These are phyloP conservation scores for Eucalyptus camaldulensis DNA, from an alignment of 345 rosid genomes.

Conservation along the genomic window DNA sequence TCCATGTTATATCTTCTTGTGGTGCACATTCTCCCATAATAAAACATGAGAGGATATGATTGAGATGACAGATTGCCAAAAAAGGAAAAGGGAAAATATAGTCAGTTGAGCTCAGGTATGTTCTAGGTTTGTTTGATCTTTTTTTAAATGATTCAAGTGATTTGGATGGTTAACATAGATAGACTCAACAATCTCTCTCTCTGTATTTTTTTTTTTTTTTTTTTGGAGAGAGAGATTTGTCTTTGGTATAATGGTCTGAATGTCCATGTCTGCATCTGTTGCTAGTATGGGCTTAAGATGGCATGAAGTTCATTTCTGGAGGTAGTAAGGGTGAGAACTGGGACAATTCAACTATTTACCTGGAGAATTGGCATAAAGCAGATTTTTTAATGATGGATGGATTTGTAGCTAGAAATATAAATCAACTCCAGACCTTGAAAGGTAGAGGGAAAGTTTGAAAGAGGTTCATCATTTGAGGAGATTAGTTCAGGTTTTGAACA, in stretches of 20 bases:
- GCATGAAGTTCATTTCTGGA: neutral
- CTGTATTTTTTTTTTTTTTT: too few species aligned
- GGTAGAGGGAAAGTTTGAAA: neutral
- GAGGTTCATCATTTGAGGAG: neutral
- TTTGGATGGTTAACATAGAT: neutral
- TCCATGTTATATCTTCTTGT: neutral
- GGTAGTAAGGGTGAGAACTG: neutral
- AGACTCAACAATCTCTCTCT: neutral
- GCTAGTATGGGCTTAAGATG: neutral
- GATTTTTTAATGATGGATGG: neutral
- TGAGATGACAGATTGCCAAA: neutral
- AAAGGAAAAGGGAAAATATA: neutral
- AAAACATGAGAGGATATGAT: neutral
- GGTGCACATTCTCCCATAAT: neutral
- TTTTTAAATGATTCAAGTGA: neutral
- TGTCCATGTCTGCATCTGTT: neutral
- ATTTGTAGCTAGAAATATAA: neutral
- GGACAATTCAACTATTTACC: neutral
- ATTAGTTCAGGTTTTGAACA: neutral
- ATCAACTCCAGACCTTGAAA: neutral
- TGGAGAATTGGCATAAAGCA: neutral
- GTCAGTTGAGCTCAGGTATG: neutral
- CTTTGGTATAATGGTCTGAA: neutral
- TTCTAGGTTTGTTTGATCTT: neutral
- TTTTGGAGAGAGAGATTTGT: neutral